phyloP scores from a whole-genome alignment of 192 early-diverging fungal species.

The Podila epigama region DNA sequence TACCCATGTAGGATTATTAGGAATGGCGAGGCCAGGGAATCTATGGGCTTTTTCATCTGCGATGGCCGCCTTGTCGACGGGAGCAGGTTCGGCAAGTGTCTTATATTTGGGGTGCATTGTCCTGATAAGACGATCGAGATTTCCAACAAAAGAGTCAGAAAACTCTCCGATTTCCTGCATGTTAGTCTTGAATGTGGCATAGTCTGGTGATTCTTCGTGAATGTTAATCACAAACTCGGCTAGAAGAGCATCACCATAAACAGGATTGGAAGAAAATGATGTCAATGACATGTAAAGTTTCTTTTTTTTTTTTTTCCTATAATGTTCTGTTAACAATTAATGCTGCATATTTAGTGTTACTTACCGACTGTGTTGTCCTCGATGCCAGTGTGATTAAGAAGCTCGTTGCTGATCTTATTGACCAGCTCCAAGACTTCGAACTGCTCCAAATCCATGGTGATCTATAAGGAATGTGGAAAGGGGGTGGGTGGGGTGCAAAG shows the following conservation, averaged over 20 bases:
- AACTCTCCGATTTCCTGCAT: conserved; percentile 83
- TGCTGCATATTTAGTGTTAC: not conserved
- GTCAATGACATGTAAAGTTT: too few species aligned
- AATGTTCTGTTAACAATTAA: not conserved
- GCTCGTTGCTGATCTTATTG: conserved; percentile 88
- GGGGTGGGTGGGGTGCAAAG: too few species aligned
- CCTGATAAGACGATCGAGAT: conserved; percentile 86
- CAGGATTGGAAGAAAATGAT: not conserved
- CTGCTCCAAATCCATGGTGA: conserved; percentile 68
- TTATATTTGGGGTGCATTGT: conserved; percentile 78
- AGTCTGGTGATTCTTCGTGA: conserved; percentile 72
- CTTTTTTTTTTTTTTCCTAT: not conserved
- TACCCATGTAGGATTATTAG: conserved; percentile 59
- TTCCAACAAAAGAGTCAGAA: conserved; percentile 80
- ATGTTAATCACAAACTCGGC: conserved; percentile 94
- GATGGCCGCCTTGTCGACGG: conserved; percentile 32
- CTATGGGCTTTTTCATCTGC: conserved; percentile 63
- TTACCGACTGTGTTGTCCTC: conserved; percentile 81
- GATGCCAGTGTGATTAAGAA: conserved; percentile 91
- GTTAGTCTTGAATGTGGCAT: conserved; percentile 71
- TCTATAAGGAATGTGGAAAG: not conserved
- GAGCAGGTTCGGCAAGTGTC: conserved; percentile 9
- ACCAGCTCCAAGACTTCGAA: conserved; percentile 92
- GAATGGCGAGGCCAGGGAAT: conserved; percentile 84
- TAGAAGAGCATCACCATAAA: conserved; percentile 11